Conservation (phyloP, 805 yeast species). For the Zygoascus ofunaensis region DNA sequence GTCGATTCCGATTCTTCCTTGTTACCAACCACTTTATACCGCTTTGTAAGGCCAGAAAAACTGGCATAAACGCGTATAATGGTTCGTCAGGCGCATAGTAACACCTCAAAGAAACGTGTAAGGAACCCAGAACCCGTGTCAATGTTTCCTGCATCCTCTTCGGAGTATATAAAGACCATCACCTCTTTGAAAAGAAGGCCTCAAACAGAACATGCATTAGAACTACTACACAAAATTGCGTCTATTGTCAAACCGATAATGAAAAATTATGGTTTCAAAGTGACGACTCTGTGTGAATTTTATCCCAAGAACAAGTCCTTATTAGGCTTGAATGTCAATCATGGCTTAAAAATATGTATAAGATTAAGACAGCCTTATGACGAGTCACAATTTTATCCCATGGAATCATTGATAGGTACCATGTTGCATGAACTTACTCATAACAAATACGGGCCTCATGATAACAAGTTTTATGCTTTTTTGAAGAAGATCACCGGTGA, state of each 20-base stretch:
- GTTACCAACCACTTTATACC: too few species aligned
- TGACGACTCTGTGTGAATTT: slow-evolving; percentile 68
- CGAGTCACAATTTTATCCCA: slow-evolving; percentile 46
- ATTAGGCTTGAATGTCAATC: slow-evolving; percentile 75
- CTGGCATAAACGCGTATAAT: too few species aligned
- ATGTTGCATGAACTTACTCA: slow-evolving; percentile 85
- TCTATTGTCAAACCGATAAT: slow-evolving; percentile 66
- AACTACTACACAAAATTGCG: slow-evolving; percentile 60
- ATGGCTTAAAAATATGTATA: slow-evolving; percentile 62
- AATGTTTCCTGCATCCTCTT: neutral
- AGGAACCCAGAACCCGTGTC: neutral
- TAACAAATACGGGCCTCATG: slow-evolving; percentile 72
- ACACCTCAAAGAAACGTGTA: neutral
- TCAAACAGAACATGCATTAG: slow-evolving; percentile 41
- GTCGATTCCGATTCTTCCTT: too few species aligned
- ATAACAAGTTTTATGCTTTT: slow-evolving; percentile 54
- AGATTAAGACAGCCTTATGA: slow-evolving; percentile 56
- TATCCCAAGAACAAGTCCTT: slow-evolving; percentile 58
- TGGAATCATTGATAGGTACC: slow-evolving; percentile 62
- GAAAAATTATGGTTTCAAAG: slow-evolving; percentile 55
- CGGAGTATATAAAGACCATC: slow-evolving; percentile 15
- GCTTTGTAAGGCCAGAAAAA: too few species aligned
- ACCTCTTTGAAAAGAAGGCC: slow-evolving; percentile 41
- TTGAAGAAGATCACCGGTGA: slow-evolving; percentile 52
- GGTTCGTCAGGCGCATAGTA: neutral